phyloP scores from a whole-genome alignment of 139 green algal genomes.

The Tetradesmus obliquus region DNA sequence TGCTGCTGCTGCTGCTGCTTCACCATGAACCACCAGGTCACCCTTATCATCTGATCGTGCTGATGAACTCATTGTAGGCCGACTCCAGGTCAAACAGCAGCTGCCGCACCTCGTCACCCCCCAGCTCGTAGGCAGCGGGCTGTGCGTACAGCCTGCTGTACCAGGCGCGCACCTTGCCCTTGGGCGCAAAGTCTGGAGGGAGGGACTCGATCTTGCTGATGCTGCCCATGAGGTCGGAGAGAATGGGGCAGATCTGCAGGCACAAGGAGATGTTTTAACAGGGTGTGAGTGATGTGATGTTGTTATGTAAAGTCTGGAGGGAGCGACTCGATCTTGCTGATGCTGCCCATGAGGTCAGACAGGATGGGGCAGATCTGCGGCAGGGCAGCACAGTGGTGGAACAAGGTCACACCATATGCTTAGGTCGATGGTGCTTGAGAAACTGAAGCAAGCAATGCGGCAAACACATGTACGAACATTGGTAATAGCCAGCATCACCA shows the following conservation, averaged over 20 bases:
- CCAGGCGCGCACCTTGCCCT: slow-evolving; percentile 80
- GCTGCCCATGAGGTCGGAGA: slow-evolving; percentile 82
- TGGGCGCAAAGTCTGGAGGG: slow-evolving; percentile 82
- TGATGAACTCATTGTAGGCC: slow-evolving; percentile 36
- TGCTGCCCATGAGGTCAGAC: slow-evolving; percentile 76
- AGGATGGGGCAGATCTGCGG: slow-evolving; percentile 87
- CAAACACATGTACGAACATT: too few relatives aligned
- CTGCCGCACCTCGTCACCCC: slow-evolving; percentile 75
- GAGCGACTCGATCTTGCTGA: slow-evolving; percentile 82
- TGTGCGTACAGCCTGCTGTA: slow-evolving; percentile 82
- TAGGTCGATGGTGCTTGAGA: too few relatives aligned
- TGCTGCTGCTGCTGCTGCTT: too few relatives aligned
- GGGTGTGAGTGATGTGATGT: background rate
- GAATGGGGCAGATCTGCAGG: slow-evolving; percentile 83
- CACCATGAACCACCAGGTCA: too few relatives aligned
- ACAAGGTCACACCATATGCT: background rate
- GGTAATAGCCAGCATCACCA: too few relatives aligned
- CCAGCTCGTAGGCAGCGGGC: slow-evolving; percentile 86
- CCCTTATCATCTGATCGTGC: slow-evolving; percentile 12
- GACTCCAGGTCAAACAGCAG: slow-evolving; percentile 43
- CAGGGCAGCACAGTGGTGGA: background rate
- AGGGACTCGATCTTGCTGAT: slow-evolving; percentile 85
- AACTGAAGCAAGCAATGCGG: too few relatives aligned
- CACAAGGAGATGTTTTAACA: background rate
- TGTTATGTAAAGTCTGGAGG: slow-evolving; percentile 72